phyloP scores from a whole-genome alignment of 495 filamentous ascomycete species.

The Pyrenopolyporus hunteri region DNA sequence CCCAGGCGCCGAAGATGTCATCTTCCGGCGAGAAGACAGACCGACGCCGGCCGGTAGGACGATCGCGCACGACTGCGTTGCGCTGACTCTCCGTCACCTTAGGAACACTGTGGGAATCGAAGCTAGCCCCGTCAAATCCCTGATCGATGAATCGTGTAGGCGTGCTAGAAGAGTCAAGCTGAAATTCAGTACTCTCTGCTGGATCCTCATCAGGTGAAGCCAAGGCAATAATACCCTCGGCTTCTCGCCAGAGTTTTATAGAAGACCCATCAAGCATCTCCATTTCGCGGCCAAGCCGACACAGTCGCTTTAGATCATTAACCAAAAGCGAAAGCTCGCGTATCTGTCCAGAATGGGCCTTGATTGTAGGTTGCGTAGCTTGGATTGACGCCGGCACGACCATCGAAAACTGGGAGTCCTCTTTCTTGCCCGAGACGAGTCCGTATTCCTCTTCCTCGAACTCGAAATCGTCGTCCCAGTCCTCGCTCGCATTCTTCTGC shows the following conservation, averaged over 20 bases:
- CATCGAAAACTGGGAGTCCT: constrained; percentile 63
- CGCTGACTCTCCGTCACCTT: constrained; percentile 42
- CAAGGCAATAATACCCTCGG: constrained; percentile 84
- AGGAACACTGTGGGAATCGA: constrained; percentile 48
- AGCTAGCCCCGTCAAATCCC: constrained; percentile 50
- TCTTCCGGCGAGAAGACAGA: constrained; percentile 68
- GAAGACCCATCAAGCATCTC: constrained; percentile 67
- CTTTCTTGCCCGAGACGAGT: constrained; percentile 47
- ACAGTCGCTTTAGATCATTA: constrained; percentile 66
- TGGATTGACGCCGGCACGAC: constrained; percentile 81
- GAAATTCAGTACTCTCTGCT: constrained; percentile 50
- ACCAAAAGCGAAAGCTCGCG: constrained; percentile 83
- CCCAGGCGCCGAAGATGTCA: constrained; percentile 65
- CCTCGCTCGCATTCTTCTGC: constrained; percentile 80
- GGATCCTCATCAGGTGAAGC: constrained; percentile 81
- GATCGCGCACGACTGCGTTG: constrained; percentile 51
- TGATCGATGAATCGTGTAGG: constrained; percentile 65
- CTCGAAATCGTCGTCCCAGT: constrained; percentile 87
- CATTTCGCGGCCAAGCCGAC: constrained; percentile 75
- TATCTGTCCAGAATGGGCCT: constrained; percentile 85
- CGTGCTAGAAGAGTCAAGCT: constrained; percentile 41
- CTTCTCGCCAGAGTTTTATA: constrained; percentile 77
- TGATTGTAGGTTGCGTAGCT: constrained; percentile 82
- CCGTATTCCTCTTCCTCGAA: constrained; percentile 62
- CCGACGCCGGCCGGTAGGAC: constrained; percentile 51